Evolutionary conservation across 805 yeast species (phyloP).

Genomic region (Deakozyma indianensis): DNA sequence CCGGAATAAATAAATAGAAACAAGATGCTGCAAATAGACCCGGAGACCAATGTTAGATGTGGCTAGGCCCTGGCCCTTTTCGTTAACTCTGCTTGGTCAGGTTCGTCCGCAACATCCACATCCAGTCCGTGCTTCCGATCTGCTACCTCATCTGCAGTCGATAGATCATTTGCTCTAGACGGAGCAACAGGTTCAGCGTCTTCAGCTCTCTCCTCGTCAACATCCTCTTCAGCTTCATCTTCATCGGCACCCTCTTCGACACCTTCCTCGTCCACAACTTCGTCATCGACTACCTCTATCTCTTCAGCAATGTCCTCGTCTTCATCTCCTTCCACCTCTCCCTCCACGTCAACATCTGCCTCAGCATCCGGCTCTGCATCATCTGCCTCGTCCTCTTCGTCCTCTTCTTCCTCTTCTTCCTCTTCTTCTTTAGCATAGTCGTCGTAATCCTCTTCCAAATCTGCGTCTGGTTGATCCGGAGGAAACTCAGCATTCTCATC

Average conservation of each 20-base stretch:
- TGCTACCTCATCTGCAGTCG: too few species aligned
- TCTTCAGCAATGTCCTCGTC: conserved; percentile 14
- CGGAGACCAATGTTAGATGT: too few species aligned
- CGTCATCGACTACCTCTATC: conserved; percentile 5
- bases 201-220: conserved; percentile 2
- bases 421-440: conserved; percentile 8
- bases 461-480: conserved; percentile 17
- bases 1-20: too few species aligned
- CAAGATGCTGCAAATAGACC: too few species aligned
- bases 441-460: conserved; percentile 7
- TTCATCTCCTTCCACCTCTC: conserved; percentile 12
- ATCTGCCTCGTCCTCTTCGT: conserved; percentile 10
- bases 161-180: too few species aligned
- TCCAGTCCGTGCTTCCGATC: too few species aligned
- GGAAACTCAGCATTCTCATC: conserved; percentile 12
- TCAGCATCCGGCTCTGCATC: conserved; percentile 11
- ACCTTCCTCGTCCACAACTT: conserved; percentile 7
- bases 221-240: conserved; percentile 2
- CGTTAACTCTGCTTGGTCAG: too few species aligned
- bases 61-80: too few species aligned
- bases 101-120: too few species aligned
- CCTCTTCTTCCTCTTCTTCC: conserved; percentile 7
- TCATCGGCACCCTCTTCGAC: conserved; percentile 8
- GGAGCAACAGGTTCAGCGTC: too few species aligned
- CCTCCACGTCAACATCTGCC: conserved; percentile 14